Evolutionary conservation across 192 early-diverging fungal species (phyloP).

Genomic region (Ambispora gerdemannii): DNA sequence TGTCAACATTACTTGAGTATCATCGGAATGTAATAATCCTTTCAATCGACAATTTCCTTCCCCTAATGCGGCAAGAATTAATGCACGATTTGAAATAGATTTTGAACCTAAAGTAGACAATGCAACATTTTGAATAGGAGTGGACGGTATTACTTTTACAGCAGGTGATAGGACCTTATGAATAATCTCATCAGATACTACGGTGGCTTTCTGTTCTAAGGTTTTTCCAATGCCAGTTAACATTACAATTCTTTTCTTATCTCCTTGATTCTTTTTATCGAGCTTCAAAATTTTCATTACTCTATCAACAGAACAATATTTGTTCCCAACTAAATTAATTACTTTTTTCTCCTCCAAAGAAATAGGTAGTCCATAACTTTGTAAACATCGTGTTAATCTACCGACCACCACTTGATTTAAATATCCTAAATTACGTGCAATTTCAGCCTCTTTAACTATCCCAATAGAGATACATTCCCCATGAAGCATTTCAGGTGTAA

Average conservation of each 20-base stretch:
- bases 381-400: conserved; percentile 77
- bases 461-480: conserved; percentile 97
- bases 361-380: conserved; percentile 84
- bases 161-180: conserved; percentile 76
- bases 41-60: conserved; percentile 74
- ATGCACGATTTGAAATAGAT: conserved; percentile 95
- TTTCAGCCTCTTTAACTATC: conserved; percentile 92
- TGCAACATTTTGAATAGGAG: conserved; percentile 41
- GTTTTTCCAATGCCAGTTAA: conserved; percentile 82
- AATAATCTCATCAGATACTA: conserved; percentile 83
- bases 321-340: conserved; percentile 55
- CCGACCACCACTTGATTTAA: conserved; percentile 83
- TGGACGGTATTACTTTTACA: conserved; percentile 59
- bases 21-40: conserved; percentile 93
- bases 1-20: conserved; percentile 95
- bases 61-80: conserved; percentile 88
- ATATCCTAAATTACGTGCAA: conserved; percentile 83
- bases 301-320: conserved; percentile 70
- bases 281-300: conserved; percentile 90
- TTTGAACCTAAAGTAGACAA: conserved; percentile 90
- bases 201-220: conserved; percentile 74
- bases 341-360: conserved; percentile 79
- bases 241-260: conserved; percentile 88
- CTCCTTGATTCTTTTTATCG: conserved; percentile 95
- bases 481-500: conserved; percentile 86